phyloP scores from a whole-genome alignment of 2,329 filamentous ascomycete genomes.

The Rhynchosporium agropyri region DNA sequence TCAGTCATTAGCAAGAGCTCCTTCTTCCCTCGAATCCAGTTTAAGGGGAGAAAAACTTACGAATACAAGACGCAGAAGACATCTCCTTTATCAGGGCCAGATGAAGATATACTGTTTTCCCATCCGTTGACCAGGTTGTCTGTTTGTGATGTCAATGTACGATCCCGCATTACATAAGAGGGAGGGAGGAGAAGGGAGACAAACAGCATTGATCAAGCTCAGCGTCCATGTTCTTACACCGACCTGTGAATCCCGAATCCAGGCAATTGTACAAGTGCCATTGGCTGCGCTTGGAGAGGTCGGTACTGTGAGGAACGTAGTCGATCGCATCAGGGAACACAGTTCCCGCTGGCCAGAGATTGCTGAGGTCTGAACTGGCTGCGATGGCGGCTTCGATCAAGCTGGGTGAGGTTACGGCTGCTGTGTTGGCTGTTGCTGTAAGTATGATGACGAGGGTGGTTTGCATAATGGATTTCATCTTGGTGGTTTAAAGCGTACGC shows the following conservation, averaged over 20 bases:
- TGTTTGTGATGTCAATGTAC: neutral
- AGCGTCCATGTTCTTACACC: neutral
- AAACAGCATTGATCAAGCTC: neutral
- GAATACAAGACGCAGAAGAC: neutral
- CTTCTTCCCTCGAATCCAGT: too few relatives aligned
- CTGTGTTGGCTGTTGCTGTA: neutral
- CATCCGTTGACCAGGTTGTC: neutral
- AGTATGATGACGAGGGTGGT: neutral
- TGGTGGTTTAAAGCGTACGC: neutral
- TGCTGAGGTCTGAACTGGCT: neutral
- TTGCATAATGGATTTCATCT: neutral
- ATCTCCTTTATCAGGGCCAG: neutral
- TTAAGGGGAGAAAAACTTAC: neutral
- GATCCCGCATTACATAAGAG: neutral
- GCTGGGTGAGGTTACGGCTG: neutral
- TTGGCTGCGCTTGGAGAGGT: neutral
- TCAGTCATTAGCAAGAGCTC: neutral
- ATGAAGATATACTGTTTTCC: neutral
- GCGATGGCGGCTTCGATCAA: neutral
- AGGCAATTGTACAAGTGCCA: neutral
- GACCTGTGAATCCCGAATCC: neutral
- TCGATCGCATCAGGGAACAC: neutral
- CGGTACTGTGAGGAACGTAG: neutral
- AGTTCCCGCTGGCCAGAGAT: neutral
- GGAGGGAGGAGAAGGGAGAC: neutral